phyloP scores from a whole-genome alignment of 2,329 filamentous ascomycete species.

The Talaromyces marneffei region DNA sequence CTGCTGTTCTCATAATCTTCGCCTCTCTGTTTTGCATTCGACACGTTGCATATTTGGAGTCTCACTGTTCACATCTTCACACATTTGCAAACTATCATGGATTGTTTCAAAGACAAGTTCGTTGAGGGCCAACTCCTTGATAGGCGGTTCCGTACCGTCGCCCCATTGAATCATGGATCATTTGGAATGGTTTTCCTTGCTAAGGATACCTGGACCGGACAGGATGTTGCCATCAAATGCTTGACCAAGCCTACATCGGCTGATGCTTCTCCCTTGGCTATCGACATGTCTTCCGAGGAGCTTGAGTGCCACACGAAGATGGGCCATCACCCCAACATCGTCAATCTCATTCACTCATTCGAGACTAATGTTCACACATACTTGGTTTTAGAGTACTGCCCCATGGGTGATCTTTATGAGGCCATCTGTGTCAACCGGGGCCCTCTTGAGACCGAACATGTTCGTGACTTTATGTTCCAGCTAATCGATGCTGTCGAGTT shows the following conservation, averaged over 20 bases:
- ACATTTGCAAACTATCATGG: slow-evolving; percentile 20
- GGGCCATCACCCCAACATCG: slow-evolving; percentile 78
- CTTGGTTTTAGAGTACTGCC: slow-evolving; percentile 90
- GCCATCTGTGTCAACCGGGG: slow-evolving; percentile 85
- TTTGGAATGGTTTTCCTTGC: slow-evolving; percentile 99
- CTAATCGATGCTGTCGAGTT: slow-evolving; percentile 83
- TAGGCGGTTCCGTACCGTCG: slow-evolving; percentile 84
- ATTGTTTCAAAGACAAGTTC: slow-evolving; percentile 33
- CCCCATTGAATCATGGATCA: slow-evolving; percentile 95
- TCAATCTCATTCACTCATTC: slow-evolving; percentile 85
- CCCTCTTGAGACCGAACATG: slow-evolving; percentile 89
- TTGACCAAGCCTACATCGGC: slow-evolving; percentile 73
- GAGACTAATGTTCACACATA: slow-evolving; percentile 88
- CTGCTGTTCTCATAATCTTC: slow-evolving; percentile 26
- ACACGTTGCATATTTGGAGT: slow-evolving; percentile 18
- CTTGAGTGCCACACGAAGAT: slow-evolving; percentile 70
- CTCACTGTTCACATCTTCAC: slow-evolving; percentile 17
- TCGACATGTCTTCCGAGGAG: slow-evolving; percentile 65
- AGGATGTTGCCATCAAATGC: slow-evolving; percentile 92
- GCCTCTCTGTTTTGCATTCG: slow-evolving; percentile 17
- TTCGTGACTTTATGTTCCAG: slow-evolving; percentile 94
- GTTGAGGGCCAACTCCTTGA: slow-evolving; percentile 32
- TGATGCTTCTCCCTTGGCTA: slow-evolving; percentile 57
- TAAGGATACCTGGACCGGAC: slow-evolving; percentile 67
- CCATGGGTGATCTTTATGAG: slow-evolving; percentile 93